Evolutionary conservation across 2,329 filamentous ascomycete species (phyloP).

Genomic region (Endoconidiophora laricicola): DNA sequence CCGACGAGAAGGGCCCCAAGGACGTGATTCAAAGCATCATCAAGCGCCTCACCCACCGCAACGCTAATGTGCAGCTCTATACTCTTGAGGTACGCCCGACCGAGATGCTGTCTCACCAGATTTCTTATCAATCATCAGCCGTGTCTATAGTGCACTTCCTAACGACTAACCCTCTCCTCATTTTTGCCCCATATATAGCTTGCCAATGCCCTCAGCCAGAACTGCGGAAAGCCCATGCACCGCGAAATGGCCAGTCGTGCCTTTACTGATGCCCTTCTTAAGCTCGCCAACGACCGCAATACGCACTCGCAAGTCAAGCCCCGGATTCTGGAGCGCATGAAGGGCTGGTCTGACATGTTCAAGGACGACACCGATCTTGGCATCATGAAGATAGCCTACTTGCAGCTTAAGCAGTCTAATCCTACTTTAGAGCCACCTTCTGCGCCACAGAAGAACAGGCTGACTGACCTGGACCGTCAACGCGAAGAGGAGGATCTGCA

Average conservation of each 20-base stretch:
- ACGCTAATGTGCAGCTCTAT: constrained; percentile 91
- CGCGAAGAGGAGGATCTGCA: constrained; percentile 97
- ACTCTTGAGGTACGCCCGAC: constrained; percentile 53
- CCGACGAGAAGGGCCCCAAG: constrained; percentile 47
- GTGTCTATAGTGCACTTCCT: background rate
- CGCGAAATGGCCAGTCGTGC: constrained; percentile 78
- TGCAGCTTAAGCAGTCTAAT: constrained; percentile 67
- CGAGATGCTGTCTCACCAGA: background rate
- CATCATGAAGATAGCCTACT: constrained; percentile 93
- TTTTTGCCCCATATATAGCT: constrained; percentile 33
- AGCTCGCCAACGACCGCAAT: constrained; percentile 84
- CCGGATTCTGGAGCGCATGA: constrained; percentile 93
- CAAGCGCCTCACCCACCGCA: constrained; percentile 78
- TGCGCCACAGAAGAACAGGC: constrained; percentile 80
- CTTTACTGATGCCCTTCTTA: constrained; percentile 84
- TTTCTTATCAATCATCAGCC: background rate
- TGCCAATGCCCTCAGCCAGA: constrained; percentile 79
- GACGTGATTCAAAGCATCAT: constrained; percentile 82
- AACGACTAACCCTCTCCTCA: background rate
- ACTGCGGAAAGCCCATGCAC: constrained; percentile 75
- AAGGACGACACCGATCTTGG: constrained; percentile 74
- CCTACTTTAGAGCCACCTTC: constrained; percentile 82
- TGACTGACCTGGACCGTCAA: constrained; percentile 76
- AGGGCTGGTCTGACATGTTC: constrained; percentile 93
- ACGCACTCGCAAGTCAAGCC: constrained; percentile 93